Conservation (phyloP, 306 rosid species). For the Gleditsia sinensis region DNA sequence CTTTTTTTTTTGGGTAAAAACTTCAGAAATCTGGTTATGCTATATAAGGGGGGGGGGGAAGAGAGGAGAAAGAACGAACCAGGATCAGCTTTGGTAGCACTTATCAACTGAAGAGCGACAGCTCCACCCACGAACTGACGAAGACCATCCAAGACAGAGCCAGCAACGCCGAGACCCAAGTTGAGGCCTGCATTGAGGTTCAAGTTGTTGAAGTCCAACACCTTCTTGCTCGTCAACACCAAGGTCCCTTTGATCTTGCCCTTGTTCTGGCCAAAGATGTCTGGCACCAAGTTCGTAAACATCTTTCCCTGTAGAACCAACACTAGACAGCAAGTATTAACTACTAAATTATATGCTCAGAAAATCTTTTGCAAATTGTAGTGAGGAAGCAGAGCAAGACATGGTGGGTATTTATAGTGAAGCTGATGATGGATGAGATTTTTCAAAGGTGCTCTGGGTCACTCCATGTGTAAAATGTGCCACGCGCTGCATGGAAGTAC, state of each 20-base stretch:
- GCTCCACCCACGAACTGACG: conserved; percentile 39
- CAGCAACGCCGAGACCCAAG: conserved; percentile 22
- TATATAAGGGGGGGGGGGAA: too few relatives aligned
- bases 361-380: too few relatives aligned
- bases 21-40: too few relatives aligned
- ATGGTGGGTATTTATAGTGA: conserved; percentile 1
- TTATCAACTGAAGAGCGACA: conserved; percentile 44
- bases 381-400: neutral
- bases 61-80: conserved; percentile 14
- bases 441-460: too few relatives aligned
- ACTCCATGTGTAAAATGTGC: too few relatives aligned
- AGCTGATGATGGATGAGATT: too few relatives aligned
- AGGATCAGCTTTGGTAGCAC: conserved; percentile 34
- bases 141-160: conserved; percentile 37
- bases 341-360: too few relatives aligned
- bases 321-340: too few relatives aligned
- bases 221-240: conserved; percentile 48
- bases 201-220: conserved; percentile 37
- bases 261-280: neutral
- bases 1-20: too few relatives aligned
- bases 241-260: conserved; percentile 42
- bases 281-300: conserved; percentile 25
- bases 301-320: too few relatives aligned
- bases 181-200: conserved; percentile 18
- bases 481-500: too few relatives aligned